Percentiles rank a stretch among this genome's conserved stretches.
Evolutionary conservation across 306 rosid species (phyloP).

Genomic region (Betula pendula): DNA sequence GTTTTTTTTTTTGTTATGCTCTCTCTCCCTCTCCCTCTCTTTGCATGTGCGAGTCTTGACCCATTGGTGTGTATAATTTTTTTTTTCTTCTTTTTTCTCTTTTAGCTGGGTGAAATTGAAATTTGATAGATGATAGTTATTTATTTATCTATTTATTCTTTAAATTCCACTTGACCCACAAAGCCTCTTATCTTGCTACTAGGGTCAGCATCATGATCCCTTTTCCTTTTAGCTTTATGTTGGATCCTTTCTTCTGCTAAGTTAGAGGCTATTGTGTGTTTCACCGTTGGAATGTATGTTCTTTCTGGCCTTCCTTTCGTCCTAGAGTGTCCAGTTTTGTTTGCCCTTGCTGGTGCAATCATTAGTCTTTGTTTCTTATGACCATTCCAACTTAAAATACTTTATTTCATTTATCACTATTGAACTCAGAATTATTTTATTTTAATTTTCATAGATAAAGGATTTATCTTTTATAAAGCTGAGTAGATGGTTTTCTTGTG

Average conservation of each 20-base stretch:
- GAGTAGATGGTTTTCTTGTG: conserved; percentile 14
- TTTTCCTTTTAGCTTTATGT: not conserved
- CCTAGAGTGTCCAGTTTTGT: conserved; percentile 19
- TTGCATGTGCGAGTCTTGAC: not conserved
- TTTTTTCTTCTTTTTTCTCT: too few species aligned
- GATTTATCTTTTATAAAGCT: conserved; percentile 24
- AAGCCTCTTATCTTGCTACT: not conserved
- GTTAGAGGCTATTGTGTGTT: conserved; percentile 3
- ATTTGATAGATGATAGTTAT: not conserved
- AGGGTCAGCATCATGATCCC: not conserved
- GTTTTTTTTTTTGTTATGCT: conserved; percentile 5
- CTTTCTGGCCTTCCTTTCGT: conserved; percentile 3
- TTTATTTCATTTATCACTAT: not conserved
- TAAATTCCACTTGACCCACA: not conserved
- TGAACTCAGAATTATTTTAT: not conserved
- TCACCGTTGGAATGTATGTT: conserved; percentile 13
- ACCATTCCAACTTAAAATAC: not conserved
- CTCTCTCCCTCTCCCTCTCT: conserved; percentile 3
- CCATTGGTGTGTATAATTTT: not conserved
- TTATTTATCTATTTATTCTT: not conserved
- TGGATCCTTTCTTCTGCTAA: not conserved
- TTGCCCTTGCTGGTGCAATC: conserved; percentile 22
- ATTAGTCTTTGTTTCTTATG: conserved; percentile 9
- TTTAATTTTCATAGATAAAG: conserved; percentile 17
- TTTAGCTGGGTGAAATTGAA: not conserved